Conservation (phyloP, 1,284 basidiomycete genomes). For the Xerocomus minutiporus region DNA sequence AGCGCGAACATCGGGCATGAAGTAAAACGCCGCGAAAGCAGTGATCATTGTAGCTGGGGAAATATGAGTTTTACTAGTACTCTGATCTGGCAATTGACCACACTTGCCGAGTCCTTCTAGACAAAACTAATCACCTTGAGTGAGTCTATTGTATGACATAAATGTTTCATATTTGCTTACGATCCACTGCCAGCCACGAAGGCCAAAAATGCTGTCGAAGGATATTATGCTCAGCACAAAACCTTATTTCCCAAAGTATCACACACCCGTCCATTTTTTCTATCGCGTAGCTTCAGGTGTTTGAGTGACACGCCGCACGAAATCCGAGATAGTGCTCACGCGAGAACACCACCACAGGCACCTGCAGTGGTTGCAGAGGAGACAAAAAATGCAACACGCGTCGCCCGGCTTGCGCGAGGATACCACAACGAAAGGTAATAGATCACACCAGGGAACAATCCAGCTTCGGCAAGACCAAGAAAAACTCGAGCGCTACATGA, state of each 20-base stretch:
- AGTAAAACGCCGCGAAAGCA: conserved; percentile 36
- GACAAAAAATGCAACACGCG: conserved; percentile 53
- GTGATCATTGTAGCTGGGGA: conserved; percentile 37
- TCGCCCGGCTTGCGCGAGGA: conserved; percentile 43
- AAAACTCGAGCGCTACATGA: conserved; percentile 43
- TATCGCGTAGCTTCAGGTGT: conserved; percentile 27
- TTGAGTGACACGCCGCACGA: not conserved
- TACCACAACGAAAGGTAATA: conserved; percentile 58
- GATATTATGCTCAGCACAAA: not conserved
- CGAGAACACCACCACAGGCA: conserved; percentile 39
- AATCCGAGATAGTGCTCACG: conserved; percentile 15
- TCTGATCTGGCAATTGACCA: not conserved
- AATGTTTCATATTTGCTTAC: conserved; percentile 31
- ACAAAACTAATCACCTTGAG: conserved; percentile 21
- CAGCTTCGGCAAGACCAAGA: conserved; percentile 51
- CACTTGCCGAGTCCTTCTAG: conserved; percentile 25
- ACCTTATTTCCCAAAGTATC: not conserved
- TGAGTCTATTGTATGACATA: not conserved
- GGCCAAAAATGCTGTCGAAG: conserved; percentile 28
- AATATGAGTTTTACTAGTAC: not conserved
- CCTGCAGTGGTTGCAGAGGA: conserved; percentile 54
- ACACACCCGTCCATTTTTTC: conserved; percentile 37
- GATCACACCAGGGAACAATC: conserved; percentile 49
- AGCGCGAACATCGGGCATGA: conserved; percentile 39
- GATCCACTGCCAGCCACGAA: conserved; percentile 46